These are phyloP conservation scores for Oryza brachyantha DNA, from an alignment of 176 grass and related monocot genomes.

Conservation along the genomic window DNA sequence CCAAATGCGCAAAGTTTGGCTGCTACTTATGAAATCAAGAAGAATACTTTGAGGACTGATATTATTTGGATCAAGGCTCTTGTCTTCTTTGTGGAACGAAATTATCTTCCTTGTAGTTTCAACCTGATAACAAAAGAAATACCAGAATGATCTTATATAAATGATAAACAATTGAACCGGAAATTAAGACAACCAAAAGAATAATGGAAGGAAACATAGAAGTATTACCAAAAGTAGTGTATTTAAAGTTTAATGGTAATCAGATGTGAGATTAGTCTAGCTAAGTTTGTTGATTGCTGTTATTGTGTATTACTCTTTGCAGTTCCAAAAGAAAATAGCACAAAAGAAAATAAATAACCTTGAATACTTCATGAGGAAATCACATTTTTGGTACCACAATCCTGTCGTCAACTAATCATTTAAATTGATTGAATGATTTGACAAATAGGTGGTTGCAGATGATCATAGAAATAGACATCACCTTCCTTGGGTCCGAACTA, in stretches of 20 bases:
- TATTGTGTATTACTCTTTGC: not conserved
- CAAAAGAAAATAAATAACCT: not conserved
- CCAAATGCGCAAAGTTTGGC: conserved; percentile 96
- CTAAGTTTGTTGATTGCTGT: not conserved
- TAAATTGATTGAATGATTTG: not conserved
- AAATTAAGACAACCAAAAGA: conserved; percentile 14
- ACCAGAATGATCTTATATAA: conserved; percentile 7
- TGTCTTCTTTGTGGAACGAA: conserved; percentile 99
- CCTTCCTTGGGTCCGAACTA: conserved; percentile 87
- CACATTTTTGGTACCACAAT: conserved; percentile 6
- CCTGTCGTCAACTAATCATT: conserved; percentile 13
- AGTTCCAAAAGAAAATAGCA: conserved; percentile 13
- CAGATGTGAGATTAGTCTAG: conserved; percentile 2
- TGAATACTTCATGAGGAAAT: conserved; percentile 17
- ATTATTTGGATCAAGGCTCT: conserved; percentile 72
- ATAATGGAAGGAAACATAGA: conserved; percentile 12
- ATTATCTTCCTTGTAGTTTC: conserved; percentile 97
- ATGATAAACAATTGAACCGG: not conserved
- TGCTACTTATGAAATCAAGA: conserved; percentile 96
- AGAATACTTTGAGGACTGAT: conserved; percentile 88
- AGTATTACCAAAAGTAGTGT: not conserved
- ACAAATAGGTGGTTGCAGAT: not conserved
- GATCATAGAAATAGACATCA: conserved; percentile 34
- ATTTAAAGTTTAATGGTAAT: conserved; percentile 35
- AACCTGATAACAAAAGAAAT: conserved; percentile 60